phyloP scores from a whole-genome alignment of 192 early-diverging fungal genomes.

The Mortierella alpina region DNA sequence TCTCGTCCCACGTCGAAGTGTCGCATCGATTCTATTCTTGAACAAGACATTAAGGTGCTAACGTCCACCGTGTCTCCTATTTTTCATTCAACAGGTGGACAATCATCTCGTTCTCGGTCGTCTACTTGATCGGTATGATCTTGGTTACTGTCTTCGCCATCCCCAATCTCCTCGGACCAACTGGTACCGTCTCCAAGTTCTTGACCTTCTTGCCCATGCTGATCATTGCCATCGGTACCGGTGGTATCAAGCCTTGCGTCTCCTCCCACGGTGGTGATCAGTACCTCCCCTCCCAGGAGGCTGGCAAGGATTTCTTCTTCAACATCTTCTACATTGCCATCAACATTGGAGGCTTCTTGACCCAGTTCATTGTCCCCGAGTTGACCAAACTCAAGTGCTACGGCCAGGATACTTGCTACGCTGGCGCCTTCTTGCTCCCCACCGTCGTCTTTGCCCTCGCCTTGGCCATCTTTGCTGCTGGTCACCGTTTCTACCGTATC shows the following conservation, averaged over 20 bases:
- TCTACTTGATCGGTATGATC: slow-evolving; percentile 63
- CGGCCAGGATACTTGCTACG: slow-evolving; percentile 59
- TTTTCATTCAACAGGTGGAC: no score
- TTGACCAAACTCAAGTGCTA: slow-evolving; percentile 42
- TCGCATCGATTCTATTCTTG: no score
- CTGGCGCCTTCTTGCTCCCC: slow-evolving; percentile 52
- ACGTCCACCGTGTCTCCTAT: no score
- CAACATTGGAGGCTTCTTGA: slow-evolving; percentile 66
- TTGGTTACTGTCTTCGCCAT: slow-evolving; percentile 60
- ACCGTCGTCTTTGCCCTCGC: slow-evolving; percentile 58
- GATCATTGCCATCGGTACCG: slow-evolving; percentile 68
- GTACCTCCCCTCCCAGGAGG: slow-evolving; percentile 64
- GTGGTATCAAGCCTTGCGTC: slow-evolving; percentile 71
- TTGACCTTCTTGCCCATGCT: slow-evolving; percentile 60
- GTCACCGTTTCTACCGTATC: slow-evolving; percentile 67
- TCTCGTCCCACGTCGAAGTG: no score
- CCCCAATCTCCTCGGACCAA: slow-evolving; percentile 53
- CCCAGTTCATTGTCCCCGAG: slow-evolving; percentile 60
- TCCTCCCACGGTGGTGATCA: slow-evolving; percentile 50
- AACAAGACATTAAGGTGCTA: no score
- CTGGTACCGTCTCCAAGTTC: slow-evolving; percentile 38
- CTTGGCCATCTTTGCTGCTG: slow-evolving; percentile 59
- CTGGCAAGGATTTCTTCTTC: slow-evolving; percentile 57
- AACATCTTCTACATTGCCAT: slow-evolving; percentile 62
- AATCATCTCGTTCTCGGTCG: slow-evolving; percentile 56